Evolutionary conservation across 1,284 basidiomycete species (phyloP), one percentile per base, ranked within the genome.

Genomic region (Xerocomus subilludens): DNA sequence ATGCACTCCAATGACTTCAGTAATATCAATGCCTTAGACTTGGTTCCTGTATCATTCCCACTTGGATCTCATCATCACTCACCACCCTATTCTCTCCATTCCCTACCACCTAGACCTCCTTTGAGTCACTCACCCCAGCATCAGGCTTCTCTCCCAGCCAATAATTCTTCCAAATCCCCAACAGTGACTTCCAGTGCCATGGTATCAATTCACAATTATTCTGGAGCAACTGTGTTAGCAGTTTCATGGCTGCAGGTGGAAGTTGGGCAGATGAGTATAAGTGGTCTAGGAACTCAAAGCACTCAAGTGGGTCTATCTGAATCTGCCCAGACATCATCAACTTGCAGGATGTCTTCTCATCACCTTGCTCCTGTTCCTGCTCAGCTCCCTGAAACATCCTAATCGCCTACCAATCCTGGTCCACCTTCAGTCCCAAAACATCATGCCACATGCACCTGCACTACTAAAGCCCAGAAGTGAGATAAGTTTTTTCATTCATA

Each of bases 191-290:
- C n/a, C 56, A 59, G 36, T 59, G 32, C 67, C 32, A 27, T 45
- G 35, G n/a, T 42, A 20, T 36, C 58, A 8, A 51, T 51, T 13
- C 35, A 42, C 27, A 62, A 42, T 42, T 27, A 62, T 42, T 42
- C 23, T 42, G 59, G 5, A 62, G 59, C 27, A 5, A 45, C 20
- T n/a, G 7, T 21, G 2, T 5, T 42, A 14, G 38, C 38, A 2
- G 38, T 27, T 38, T 36, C 42, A 5, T 62, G 27, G 20, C 27
- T 67, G 7, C 66, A 67, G 45, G 45, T 67, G 5, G 56, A 67
- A 10, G 55, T 56, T 32, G 16, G 59, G 21, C 69, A 70, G 18
- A 36, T 65, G 55, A 65, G 45, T 32, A 70, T 70, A 16, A 70
- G 56, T 53, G 30, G 63, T 5, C n/a, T n/a, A n/a, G n/a, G n/a